Conservation (phyloP, 257 asterid species). For the Gardenia jasminoides region DNA sequence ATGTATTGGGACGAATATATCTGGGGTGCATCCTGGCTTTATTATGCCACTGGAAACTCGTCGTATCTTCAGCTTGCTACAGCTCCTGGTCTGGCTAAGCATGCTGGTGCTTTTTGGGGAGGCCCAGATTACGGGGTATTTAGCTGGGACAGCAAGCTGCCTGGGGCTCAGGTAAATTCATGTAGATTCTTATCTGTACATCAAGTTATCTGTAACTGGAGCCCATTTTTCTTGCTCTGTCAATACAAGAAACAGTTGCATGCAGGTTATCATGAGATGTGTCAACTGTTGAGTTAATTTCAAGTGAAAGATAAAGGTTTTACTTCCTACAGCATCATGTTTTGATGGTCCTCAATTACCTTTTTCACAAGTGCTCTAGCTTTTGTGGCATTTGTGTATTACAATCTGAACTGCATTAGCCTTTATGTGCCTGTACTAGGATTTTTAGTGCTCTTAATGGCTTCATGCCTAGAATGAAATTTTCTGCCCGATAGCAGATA, state of each 20-base stretch:
- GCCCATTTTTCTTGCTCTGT: neutral
- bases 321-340: neutral
- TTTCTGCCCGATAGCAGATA: neutral
- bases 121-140: slow-evolving; percentile 90
- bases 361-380: neutral
- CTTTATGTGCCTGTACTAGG: neutral
- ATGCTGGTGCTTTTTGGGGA: slow-evolving; percentile 97
- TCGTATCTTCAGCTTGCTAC: slow-evolving; percentile 91
- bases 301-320: neutral
- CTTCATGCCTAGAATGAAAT: neutral
- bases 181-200: neutral
- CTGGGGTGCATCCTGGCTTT: slow-evolving; percentile 97
- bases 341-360: neutral
- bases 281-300: neutral
- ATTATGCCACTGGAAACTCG: slow-evolving; percentile 86
- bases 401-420: neutral
- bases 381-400: neutral
- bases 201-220: neutral
- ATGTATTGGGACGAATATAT: slow-evolving; percentile 82
- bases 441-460: neutral
- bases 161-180: slow-evolving; percentile 84
- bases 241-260: neutral
- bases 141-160: slow-evolving; percentile 93
- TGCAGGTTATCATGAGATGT: neutral
- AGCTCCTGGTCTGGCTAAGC: slow-evolving; percentile 63